phyloP scores from a whole-genome alignment of 2,329 filamentous ascomycete species.

The Samsoniella hepiali region DNA sequence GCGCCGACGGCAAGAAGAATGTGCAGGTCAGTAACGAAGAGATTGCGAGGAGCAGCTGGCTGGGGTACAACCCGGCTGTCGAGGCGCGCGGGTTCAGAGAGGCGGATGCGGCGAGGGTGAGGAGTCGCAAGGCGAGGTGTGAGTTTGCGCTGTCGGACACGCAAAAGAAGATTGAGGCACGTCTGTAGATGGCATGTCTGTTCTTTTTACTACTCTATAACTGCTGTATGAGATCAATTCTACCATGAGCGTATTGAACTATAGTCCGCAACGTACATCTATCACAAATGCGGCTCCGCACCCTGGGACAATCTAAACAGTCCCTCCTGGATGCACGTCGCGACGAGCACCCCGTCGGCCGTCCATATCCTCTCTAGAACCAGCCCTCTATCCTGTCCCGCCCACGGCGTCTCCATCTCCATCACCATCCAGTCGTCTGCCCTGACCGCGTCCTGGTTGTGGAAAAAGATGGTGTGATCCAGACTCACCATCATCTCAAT shows the following conservation, averaged over 20 bases:
- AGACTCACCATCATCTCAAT: constrained; percentile 17
- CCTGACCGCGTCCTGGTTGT: neutral
- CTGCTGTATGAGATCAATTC: neutral
- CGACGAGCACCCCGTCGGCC: neutral
- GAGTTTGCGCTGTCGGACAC: constrained; percentile 16
- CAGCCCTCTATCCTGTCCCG: constrained; percentile 14
- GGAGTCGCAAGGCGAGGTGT: constrained; percentile 2
- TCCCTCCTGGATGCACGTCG: constrained; percentile 14
- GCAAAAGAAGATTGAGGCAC: constrained; percentile 17
- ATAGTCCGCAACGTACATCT: neutral
- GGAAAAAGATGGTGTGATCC: constrained; percentile 17
- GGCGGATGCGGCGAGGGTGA: constrained; percentile 9
- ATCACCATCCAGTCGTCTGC: constrained; percentile 16
- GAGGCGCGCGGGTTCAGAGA: constrained; percentile 15
- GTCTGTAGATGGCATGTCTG: neutral
- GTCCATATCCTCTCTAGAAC: constrained; percentile 17
- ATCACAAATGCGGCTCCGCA: neutral
- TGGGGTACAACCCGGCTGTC: constrained; percentile 16
- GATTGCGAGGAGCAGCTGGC: constrained; percentile 1
- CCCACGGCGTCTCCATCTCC: constrained; percentile 19
- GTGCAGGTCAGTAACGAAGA: neutral
- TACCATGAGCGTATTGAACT: neutral
- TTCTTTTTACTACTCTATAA: neutral
- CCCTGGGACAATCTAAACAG: constrained; percentile 1
- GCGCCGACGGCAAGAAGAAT: constrained; percentile 22